These are phyloP conservation scores for Clitopilus hobsonii DNA, from an alignment of 768 basidiomycete species.

Conservation along the genomic window DNA sequence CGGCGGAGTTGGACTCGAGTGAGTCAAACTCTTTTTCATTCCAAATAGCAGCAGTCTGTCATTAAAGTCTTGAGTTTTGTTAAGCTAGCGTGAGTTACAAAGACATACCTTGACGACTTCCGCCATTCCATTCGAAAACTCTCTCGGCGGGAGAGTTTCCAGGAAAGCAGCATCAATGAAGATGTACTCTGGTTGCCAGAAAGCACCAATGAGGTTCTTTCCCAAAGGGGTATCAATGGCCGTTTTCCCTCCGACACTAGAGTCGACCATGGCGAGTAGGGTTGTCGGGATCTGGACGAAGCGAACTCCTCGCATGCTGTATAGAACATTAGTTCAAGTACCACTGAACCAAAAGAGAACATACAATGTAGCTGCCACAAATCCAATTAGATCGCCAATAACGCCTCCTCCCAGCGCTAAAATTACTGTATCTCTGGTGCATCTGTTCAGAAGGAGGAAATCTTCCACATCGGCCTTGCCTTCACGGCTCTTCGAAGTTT, in stretches of 20 bases:
- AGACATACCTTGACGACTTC: conserved; percentile 90
- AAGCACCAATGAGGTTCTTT: conserved; percentile 97
- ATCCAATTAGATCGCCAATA: conserved; percentile 94
- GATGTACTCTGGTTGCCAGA: conserved; percentile 97
- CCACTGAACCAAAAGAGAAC: conserved; percentile 25
- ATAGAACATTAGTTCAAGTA: conserved; percentile 6
- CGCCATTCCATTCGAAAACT: conserved; percentile 99
- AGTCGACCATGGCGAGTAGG: conserved; percentile 97
- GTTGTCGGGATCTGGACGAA: conserved; percentile 97
- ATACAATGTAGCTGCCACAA: conserved; percentile 95
- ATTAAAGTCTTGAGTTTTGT: too few species aligned
- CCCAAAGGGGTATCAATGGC: conserved; percentile 99
- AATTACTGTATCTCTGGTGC: conserved; percentile 90
- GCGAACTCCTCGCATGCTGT: conserved; percentile 93
- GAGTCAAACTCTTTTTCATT: conserved; percentile 83
- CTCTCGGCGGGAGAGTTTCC: conserved; percentile 85
- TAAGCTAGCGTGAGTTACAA: too few species aligned
- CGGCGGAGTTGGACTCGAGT: conserved; percentile 80
- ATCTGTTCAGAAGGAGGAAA: conserved; percentile 80
- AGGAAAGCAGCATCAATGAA: conserved; percentile 98
- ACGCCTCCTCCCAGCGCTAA: conserved; percentile 96
- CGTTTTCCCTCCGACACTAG: conserved; percentile 95
- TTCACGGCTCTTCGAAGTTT: conserved; percentile 86
- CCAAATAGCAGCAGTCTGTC: conserved; percentile 99
- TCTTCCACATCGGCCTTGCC: conserved; percentile 95